Evolutionary conservation across 2,329 filamentous ascomycete species (phyloP).

Genomic region (Fusarium agapanthi): DNA sequence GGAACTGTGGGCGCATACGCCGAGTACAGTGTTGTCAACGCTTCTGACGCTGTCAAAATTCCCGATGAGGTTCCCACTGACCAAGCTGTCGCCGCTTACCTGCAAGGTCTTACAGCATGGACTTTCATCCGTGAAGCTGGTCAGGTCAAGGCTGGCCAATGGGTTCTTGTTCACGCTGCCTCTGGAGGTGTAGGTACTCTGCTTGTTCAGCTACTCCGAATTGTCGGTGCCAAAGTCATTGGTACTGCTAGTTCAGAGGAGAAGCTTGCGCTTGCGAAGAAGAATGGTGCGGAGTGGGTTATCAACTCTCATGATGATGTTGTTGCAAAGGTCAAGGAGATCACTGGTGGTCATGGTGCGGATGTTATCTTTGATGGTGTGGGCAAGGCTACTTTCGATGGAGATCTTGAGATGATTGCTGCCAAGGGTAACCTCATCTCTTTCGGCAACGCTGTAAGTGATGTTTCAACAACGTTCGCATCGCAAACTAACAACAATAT

Average conservation of each 20-base stretch:
- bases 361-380: slow-evolving; percentile 87
- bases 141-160: slow-evolving; percentile 79
- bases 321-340: slow-evolving; percentile 67
- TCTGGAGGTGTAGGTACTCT: slow-evolving; percentile 83
- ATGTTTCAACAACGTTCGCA: neutral
- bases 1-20: slow-evolving; percentile 60
- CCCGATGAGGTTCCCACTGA: slow-evolving; percentile 69
- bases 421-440: slow-evolving; percentile 80
- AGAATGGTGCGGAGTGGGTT: slow-evolving; percentile 75
- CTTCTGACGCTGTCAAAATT: slow-evolving; percentile 66
- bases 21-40: slow-evolving; percentile 63
- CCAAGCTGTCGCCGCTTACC: slow-evolving; percentile 72
- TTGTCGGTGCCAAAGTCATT: slow-evolving; percentile 79
- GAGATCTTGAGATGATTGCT: slow-evolving; percentile 76
- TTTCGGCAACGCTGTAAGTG: slow-evolving; percentile 80
- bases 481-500: slow-evolving; percentile 9
- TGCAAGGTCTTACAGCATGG: slow-evolving; percentile 86
- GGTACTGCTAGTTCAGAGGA: slow-evolving; percentile 78
- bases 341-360: slow-evolving; percentile 77
- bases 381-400: slow-evolving; percentile 85
- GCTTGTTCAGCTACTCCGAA: slow-evolving; percentile 77
- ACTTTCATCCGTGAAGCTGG: slow-evolving; percentile 81
- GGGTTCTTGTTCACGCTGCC: slow-evolving; percentile 85
- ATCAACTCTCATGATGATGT: slow-evolving; percentile 74
- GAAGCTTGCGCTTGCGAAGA: slow-evolving; percentile 75